Base-by-base conservation (phyloP, 352 stramenopile genomes). In the Pseudoperonospora humuli region DNA sequence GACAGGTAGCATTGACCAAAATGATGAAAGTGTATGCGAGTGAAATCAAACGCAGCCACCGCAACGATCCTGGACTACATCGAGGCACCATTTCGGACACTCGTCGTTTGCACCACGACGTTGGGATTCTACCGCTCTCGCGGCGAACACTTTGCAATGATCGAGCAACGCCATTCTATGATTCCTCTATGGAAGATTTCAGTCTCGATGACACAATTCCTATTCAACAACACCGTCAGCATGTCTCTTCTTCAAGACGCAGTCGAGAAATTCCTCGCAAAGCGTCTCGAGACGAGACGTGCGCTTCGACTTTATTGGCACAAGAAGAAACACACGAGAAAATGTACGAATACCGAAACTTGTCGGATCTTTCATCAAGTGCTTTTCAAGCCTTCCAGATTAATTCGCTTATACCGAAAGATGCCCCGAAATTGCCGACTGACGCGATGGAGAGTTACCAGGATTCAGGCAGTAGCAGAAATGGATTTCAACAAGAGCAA, bases 11-110 rank as follows among this genome's bases (percentile, higher is more conserved):
- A 8, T 39, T 87, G 28, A 59, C 66, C 11, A 86, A 87, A 26
- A 87, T 90, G 77, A 75, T 85, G 48, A 67, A 75, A 11, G 72
- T 87, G 18, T 90, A 87, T 45, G 69, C 75, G 1, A 67, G 57
- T n/a, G 75, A 90, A 36, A 80, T 89, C 31, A 60, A 80, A 23
- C 68, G 54, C 19, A 75, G 50, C 25, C 47, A 53, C 26, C 64
- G 20, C 29, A 54, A 43, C 14, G 25, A 59, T 5, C 33, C 19
- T 10, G 24, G 26, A 7, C 37, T 39, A 6, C 54, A 47, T 39
- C 40, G 47, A 39, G 49, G 29, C 14, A 61, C 54, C 0, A 60
- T 53, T 36, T 49, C 50, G 7, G 40, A 55, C 31, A 52, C 45
- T 23, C 45, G 54, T 26, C 49, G 28, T 3, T 19, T 50, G 34